A percentile compares a stretch with the other conserved stretches of the same genome.
Evolutionary conservation across 148 eudicot species (phyloP).

Genomic region (Nepenthes gracilis): DNA sequence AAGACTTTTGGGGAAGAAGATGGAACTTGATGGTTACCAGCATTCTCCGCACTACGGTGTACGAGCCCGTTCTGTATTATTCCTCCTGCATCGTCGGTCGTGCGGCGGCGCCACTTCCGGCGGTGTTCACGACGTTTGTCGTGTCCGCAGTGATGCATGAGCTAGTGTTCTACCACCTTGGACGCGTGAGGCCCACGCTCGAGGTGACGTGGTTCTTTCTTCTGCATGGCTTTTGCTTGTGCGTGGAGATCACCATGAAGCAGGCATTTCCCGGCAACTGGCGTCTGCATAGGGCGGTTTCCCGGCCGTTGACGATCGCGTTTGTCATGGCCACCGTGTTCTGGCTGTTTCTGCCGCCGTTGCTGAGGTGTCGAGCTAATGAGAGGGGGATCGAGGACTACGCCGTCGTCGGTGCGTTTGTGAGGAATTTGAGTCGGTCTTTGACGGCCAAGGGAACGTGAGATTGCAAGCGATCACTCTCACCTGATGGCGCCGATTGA

Average conservation of each 20-base stretch:
- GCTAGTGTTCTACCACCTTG: constrained; percentile 30
- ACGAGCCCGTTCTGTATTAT: constrained; percentile 13
- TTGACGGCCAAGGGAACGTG: neutral
- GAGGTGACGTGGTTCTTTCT: constrained; percentile 35
- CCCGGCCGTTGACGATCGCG: constrained; percentile 17
- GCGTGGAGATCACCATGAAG: constrained; percentile 29
- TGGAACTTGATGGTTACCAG: constrained; percentile 47
- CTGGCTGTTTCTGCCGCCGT: constrained; percentile 45
- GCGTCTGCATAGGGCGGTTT: constrained; percentile 13
- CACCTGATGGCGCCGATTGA: too few species aligned
- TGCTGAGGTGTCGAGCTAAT: constrained; percentile 19
- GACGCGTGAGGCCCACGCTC: constrained; percentile 27
- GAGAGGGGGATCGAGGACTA: constrained; percentile 21
- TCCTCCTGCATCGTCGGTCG: constrained; percentile 11
- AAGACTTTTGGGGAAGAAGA: constrained; percentile 53
- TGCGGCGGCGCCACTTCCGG: constrained; percentile 15
- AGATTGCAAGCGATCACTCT: too few species aligned
- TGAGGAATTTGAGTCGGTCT: constrained; percentile 3
- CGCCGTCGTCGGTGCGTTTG: constrained; percentile 20
- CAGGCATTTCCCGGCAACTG: constrained; percentile 5
- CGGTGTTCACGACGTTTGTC: constrained; percentile 22
- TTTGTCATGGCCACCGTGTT: constrained; percentile 29
- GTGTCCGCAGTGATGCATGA: constrained; percentile 50
- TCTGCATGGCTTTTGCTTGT: constrained; percentile 27
- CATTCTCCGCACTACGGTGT: constrained; percentile 33